These are phyloP conservation scores for Aspergillus sp. DNA, from an alignment of 2,329 filamentous ascomycete species.

Conservation along the genomic window DNA sequence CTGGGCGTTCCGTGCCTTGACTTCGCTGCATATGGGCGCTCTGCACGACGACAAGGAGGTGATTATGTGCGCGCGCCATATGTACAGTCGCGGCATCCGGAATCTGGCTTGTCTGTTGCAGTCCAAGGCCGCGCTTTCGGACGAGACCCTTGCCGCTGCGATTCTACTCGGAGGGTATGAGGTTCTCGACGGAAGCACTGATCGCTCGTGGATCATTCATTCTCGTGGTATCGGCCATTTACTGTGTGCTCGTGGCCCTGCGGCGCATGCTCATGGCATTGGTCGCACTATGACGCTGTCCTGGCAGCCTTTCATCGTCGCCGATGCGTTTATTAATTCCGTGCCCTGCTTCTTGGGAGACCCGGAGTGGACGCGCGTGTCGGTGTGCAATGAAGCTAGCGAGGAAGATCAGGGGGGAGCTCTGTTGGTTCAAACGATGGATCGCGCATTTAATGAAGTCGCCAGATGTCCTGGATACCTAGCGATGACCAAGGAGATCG, in stretches of 20 bases:
- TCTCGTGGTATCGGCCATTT: conserved; percentile 11
- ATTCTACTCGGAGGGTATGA: conserved; percentile 16
- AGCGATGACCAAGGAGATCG: not conserved
- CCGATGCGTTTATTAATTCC: conserved; percentile 6
- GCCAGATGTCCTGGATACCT: conserved; percentile 15
- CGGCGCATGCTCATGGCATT: conserved; percentile 11
- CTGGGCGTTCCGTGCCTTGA: conserved; percentile 14
- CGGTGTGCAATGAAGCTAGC: not conserved
- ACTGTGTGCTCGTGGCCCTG: conserved; percentile 10
- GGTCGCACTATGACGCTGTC: conserved; percentile 13
- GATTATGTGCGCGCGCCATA: conserved; percentile 9
- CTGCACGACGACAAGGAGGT: not conserved
- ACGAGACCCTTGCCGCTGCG: conserved; percentile 12
- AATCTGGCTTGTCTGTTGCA: conserved; percentile 8
- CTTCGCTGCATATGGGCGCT: conserved; percentile 10
- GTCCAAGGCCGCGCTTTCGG: conserved; percentile 1
- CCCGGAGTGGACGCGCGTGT: conserved; percentile 6
- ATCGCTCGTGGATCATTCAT: conserved; percentile 11
- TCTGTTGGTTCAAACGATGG: conserved; percentile 4
- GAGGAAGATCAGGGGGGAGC: no score
- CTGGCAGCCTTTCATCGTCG: conserved; percentile 10
- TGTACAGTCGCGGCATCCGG: conserved; percentile 11
- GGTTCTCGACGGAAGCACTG: conserved; percentile 10
- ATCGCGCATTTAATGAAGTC: conserved; percentile 12
- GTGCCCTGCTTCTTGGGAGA: conserved; percentile 11